A percentile compares a stretch with the other conserved stretches of the same genome.
Conservation (phyloP, 2,329 filamentous ascomycete species). For the Berkeleyomyces rouxiae region DNA sequence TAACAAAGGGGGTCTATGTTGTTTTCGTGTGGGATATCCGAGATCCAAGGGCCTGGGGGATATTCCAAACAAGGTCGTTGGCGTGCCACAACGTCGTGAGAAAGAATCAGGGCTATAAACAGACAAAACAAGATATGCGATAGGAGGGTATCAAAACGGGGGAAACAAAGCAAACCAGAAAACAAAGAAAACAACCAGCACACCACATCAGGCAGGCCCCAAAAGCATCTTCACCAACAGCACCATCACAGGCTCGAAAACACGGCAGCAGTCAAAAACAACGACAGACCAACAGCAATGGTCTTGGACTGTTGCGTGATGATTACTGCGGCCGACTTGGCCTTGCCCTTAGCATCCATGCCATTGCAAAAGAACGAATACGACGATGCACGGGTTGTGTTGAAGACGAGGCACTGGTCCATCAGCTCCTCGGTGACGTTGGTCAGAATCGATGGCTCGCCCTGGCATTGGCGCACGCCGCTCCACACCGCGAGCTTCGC, state of each 20-base stretch:
- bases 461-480: constrained; percentile 49
- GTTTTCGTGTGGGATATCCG: too few relatives aligned
- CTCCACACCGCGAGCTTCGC: constrained; percentile 25
- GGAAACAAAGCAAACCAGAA: not conserved
- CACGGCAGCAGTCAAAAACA: constrained; percentile 8
- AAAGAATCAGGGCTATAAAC: not conserved
- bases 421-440: constrained; percentile 23
- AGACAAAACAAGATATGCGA: not conserved
- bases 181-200: not conserved
- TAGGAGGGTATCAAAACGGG: constrained; percentile 8
- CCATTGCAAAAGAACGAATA: constrained; percentile 13
- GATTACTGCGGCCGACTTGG: constrained; percentile 7
- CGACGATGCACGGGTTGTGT: constrained; percentile 10
- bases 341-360: constrained; percentile 10
- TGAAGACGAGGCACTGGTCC: constrained; percentile 12
- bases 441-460: constrained; percentile 51
- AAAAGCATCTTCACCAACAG: not conserved
- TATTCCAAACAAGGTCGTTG: not conserved
- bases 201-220: not conserved
- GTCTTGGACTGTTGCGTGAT: constrained; percentile 9
- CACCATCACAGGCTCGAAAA: constrained; percentile 9
- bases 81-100: not conserved
- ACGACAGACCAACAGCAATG: constrained; percentile 3
- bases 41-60: too few relatives aligned
- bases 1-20: too few relatives aligned